Base-by-base conservation (phyloP, 73 alveolate genomes). In the Paramecium caudatum region DNA sequence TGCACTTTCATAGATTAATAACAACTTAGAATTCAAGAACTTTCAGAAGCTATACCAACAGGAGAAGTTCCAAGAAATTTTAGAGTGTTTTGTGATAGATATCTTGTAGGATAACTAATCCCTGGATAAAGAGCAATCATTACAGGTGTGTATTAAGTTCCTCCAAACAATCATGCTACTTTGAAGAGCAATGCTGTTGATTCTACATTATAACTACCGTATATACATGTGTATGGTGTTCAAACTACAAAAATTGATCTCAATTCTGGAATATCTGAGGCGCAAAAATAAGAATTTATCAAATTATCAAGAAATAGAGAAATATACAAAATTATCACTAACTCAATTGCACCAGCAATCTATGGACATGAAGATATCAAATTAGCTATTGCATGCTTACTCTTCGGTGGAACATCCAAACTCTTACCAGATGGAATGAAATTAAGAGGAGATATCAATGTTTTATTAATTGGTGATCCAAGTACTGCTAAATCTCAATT, bases 361-460 rank as follows among this genome's bases (percentile, higher is more conserved):
- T 97, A 91, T 82, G 99, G 99, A 12, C 95, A 94, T 80, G 98
- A 95, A 5, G 99, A 97, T 85, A 97, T 97, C 49, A 98, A 97
- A 93, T 95, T 94, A 78, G 99, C 99, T 7, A 95, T 96, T 21
- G 98, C 99, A 13, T 97, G 99, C 88, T 91, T 98, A 63, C 92
- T 99, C 34, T 99, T 99, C 83, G 99, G 99, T 33, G 99, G 99
- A 33, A 94, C 99, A 48, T 91, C 99, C 45, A 99, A 99, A 92
- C 83, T 92, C 63, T 82, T 99, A 61, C 99, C 98, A 91, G 99
- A 98, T 83, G 99, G 99, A 41, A 98, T 97, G 92, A 97, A 96
- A 92, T 92, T 99, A 46, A 97, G 99, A 96, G 99, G 99, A 23
- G 99, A 99, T 95, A 98, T 99, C 74, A 99, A 99, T 84, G 99